phyloP scores from a whole-genome alignment of 371 early-diverging fungal genomes.

The Entomophthora muscae region DNA sequence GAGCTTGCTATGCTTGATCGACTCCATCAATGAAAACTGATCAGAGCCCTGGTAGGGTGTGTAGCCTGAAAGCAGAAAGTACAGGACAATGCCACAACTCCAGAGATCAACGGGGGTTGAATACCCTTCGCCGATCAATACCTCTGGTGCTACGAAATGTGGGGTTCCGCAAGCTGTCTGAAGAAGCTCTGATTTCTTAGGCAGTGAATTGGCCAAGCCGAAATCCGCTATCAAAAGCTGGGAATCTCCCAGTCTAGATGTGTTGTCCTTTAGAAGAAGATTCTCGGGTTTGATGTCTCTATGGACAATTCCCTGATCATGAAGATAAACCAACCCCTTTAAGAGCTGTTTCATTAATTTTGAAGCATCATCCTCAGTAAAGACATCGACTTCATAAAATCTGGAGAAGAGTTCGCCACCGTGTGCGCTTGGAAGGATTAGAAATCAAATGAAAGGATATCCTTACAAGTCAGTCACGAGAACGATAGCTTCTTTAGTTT shows the following conservation, averaged over 20 bases:
- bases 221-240: constrained; percentile 94
- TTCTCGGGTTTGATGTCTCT: constrained; percentile 96
- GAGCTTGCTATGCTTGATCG: not conserved
- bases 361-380: not conserved
- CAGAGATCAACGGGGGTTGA: constrained; percentile 66
- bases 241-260: constrained; percentile 25
- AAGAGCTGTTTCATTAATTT: not conserved
- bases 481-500: not conserved
- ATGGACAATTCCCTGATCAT: constrained; percentile 91
- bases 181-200: constrained; percentile 24
- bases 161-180: constrained; percentile 72
- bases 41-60: constrained; percentile 43
- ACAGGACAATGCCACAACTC: constrained; percentile 79
- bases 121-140: constrained; percentile 46
- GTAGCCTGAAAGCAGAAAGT: constrained; percentile 64
- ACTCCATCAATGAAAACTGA: not conserved
- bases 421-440: not conserved
- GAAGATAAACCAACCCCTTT: constrained; percentile 44
- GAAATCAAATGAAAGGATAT: not conserved
- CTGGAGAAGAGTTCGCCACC: not conserved
- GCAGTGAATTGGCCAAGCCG: constrained; percentile 66
- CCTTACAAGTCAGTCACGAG: constrained; percentile 4
- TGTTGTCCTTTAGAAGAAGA: constrained; percentile 52
- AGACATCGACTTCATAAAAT: not conserved
- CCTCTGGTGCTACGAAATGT: constrained; percentile 77